These are phyloP conservation scores for Talaromyces nanjingensis DNA, from an alignment of 495 filamentous ascomycete species.

Conservation along the genomic window DNA sequence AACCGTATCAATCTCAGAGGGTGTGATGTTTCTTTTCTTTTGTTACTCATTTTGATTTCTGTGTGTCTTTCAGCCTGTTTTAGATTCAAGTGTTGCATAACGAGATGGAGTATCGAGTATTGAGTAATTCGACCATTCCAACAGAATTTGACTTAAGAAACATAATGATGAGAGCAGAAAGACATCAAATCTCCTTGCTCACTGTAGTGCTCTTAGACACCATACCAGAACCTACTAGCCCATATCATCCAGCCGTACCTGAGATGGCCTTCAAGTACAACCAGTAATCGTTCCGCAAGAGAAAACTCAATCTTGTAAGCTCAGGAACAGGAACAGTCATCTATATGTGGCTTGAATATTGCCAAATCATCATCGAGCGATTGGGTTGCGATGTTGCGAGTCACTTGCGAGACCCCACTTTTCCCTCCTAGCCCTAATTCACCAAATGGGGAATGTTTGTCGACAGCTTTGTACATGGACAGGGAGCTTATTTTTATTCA, in stretches of 20 bases:
- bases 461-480: neutral
- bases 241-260: neutral
- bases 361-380: neutral
- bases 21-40: neutral
- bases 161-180: neutral
- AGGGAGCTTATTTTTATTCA: no score
- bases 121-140: neutral
- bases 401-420: slow-evolving; percentile 4
- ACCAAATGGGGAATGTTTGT: neutral
- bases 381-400: slow-evolving; percentile 3
- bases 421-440: neutral
- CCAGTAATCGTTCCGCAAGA: neutral
- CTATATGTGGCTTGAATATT: neutral
- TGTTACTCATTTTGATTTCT: neutral
- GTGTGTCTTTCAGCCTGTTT: neutral
- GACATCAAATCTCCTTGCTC: neutral
- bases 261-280: neutral
- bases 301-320: neutral
- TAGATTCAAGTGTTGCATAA: neutral
- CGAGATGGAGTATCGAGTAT: neutral
- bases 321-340: neutral
- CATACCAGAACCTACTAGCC: neutral
- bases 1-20: neutral
- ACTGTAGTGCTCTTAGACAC: neutral
- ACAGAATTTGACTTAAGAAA: neutral